Evolutionary conservation across 805 yeast species (phyloP).

Genomic region (Starmerella bombi): DNA sequence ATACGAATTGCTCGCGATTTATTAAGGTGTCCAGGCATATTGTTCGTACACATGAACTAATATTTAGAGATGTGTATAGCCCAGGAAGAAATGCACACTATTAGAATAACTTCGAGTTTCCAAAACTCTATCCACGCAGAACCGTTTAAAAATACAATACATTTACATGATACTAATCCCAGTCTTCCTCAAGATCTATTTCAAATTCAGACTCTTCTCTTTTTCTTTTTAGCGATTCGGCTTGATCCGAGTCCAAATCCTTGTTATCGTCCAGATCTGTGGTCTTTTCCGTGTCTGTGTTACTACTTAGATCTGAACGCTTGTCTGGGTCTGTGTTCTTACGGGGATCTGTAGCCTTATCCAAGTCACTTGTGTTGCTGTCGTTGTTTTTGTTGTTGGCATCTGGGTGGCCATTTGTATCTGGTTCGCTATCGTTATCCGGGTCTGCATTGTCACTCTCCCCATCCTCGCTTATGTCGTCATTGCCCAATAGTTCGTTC

Average conservation of each 20-base stretch:
- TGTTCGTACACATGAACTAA: no score
- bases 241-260: no score
- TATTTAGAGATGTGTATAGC: no score
- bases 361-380: neutral
- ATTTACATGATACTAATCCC: conserved; percentile 9
- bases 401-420: neutral
- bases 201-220: conserved; percentile 9
- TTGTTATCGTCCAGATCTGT: neutral
- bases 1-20: conserved; percentile 49
- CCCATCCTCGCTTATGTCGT: conserved; percentile 22
- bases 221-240: conserved; percentile 10
- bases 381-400: neutral
- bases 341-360: neutral
- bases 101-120: no score
- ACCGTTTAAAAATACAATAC: no score
- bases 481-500: conserved; percentile 36
- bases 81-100: no score
- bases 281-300: neutral
- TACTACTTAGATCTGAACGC: no score
- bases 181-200: conserved; percentile 15
- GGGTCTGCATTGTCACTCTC: conserved; percentile 9
- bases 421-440: conserved; percentile 1
- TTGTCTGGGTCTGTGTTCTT: neutral
- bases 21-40: no score
- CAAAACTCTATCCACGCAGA: no score